A percentile compares a stretch with the other conserved stretches of the same genome.
These are phyloP conservation scores for Panaeolus cyanescens DNA, from an alignment of 768 basidiomycete species.

Conservation along the genomic window DNA sequence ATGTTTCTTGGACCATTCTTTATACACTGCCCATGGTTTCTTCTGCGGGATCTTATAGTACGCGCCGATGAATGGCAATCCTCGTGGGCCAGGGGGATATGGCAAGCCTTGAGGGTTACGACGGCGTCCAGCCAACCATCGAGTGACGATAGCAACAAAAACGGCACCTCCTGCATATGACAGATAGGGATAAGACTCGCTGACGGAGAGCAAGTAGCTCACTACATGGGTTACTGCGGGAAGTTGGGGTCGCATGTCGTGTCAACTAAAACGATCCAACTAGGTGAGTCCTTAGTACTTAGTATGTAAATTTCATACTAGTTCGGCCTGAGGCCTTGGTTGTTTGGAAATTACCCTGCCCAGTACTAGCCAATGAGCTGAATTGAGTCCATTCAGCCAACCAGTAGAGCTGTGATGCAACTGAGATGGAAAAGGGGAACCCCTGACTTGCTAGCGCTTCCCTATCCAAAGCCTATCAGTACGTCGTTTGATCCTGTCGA, in stretches of 20 bases:
- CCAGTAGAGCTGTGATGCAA: too few relatives aligned
- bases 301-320: too few relatives aligned
- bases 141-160: background rate
- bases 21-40: slow-evolving; percentile 21
- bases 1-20: slow-evolving; percentile 19
- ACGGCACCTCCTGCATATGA: background rate
- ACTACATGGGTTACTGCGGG: background rate
- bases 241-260: background rate
- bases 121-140: background rate
- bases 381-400: too few relatives aligned
- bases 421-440: too few relatives aligned
- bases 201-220: background rate
- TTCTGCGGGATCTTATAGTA: slow-evolving; percentile 16
- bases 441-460: too few relatives aligned
- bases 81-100: slow-evolving; percentile 42
- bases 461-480: too few relatives aligned
- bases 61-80: slow-evolving; percentile 43
- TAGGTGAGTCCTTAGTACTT: too few relatives aligned
- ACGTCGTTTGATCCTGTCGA: too few relatives aligned
- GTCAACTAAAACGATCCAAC: background rate
- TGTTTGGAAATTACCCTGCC: too few relatives aligned
- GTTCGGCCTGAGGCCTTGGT: too few relatives aligned
- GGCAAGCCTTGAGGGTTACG: slow-evolving; percentile 19
- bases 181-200: background rate
- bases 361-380: too few relatives aligned